These are phyloP conservation scores for Strobilomyces dryophilus DNA, from an alignment of 768 basidiomycete species.

Conservation along the genomic window DNA sequence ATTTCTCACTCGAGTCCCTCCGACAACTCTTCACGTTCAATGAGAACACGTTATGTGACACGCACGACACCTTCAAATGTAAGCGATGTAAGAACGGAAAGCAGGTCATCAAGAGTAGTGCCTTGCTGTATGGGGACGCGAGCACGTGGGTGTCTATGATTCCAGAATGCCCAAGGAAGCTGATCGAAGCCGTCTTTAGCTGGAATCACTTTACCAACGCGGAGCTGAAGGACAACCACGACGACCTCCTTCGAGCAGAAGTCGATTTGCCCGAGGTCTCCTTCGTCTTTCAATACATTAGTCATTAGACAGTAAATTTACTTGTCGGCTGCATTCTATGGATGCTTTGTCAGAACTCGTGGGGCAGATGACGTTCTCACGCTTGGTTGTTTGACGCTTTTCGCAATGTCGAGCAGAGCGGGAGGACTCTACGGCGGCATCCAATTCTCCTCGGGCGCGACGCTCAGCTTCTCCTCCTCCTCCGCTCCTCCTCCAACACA, in stretches of 20 bases:
- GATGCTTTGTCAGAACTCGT: not conserved
- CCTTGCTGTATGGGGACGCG: conserved; percentile 91
- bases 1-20: conserved; percentile 87
- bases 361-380: conserved; percentile 11
- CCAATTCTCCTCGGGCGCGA: conserved; percentile 70
- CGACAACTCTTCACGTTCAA: conserved; percentile 91
- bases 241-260: conserved; percentile 91
- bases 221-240: conserved; percentile 88
- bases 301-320: conserved; percentile 50
- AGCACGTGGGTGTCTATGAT: conserved; percentile 72
- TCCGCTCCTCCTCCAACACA: conserved; percentile 28
- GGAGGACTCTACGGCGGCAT: conserved; percentile 87
- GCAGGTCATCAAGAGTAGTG: conserved; percentile 78
- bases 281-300: conserved; percentile 95
- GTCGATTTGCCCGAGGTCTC: conserved; percentile 80
- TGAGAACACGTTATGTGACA: conserved; percentile 81
- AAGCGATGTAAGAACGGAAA: conserved; percentile 85
- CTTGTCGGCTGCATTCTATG: not conserved
- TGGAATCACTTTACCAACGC: conserved; percentile 97
- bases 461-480: conserved; percentile 43
- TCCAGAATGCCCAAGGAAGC: not conserved
- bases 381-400: conserved; percentile 9
- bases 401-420: conserved; percentile 69
- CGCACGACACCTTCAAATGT: conserved; percentile 98
- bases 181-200: conserved; percentile 36